Evolutionary conservation across 2,329 filamentous ascomycete genomes (phyloP).

Genomic region (Colletotrichum sidae): DNA sequence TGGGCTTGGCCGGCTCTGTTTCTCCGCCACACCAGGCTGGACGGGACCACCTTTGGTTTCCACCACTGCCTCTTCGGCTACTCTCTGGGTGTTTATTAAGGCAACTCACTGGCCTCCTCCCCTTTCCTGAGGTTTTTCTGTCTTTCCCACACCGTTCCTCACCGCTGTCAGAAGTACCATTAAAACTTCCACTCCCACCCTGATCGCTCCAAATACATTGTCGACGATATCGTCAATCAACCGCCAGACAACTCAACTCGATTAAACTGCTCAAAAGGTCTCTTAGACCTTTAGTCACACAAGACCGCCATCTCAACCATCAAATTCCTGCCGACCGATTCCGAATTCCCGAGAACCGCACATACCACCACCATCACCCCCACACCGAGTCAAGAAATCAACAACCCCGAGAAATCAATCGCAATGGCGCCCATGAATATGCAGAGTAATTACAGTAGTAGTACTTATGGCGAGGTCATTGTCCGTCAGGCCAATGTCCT

Average conservation of each 20-base stretch:
- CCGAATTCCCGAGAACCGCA: slow-evolving; percentile 29
- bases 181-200: slow-evolving; percentile 3
- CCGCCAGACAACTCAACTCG: slow-evolving; percentile 10
- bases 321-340: slow-evolving; percentile 24
- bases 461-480: slow-evolving; percentile 78
- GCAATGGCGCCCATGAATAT: slow-evolving; percentile 78
- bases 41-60: slow-evolving; percentile 6
- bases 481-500: slow-evolving; percentile 79
- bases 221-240: slow-evolving; percentile 8
- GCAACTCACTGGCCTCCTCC: slow-evolving; percentile 5
- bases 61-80: slow-evolving; percentile 1
- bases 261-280: slow-evolving; percentile 3
- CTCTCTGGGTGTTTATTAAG: slow-evolving; percentile 26
- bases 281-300: neutral
- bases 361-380: slow-evolving; percentile 20
- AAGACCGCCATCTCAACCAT: slow-evolving; percentile 6
- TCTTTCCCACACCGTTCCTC: slow-evolving; percentile 29
- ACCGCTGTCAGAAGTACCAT: slow-evolving; percentile 27
- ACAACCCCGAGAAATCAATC: slow-evolving; percentile 45
- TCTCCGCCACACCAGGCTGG: slow-evolving; percentile 31
- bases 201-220: slow-evolving; percentile 5
- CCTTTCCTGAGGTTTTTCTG: neutral
- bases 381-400: slow-evolving; percentile 38
- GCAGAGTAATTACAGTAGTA: slow-evolving; percentile 76
- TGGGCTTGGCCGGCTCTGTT: neutral